Base-by-base conservation (phyloP, 305 asterid genomes). In the Solanum hybrid region DNA sequence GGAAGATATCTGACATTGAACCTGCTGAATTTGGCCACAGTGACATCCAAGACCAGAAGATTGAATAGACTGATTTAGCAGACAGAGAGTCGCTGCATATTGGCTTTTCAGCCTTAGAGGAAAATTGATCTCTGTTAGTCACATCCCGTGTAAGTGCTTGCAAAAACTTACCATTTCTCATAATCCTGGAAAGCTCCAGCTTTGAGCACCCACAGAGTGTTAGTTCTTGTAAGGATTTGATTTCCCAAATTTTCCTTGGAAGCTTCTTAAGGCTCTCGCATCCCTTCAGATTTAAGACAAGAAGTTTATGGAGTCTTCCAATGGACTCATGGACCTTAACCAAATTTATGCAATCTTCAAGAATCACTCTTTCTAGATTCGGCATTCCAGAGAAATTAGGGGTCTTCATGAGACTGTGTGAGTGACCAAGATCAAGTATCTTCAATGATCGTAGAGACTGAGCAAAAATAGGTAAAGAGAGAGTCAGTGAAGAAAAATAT, bases 361-460 rank as follows among this genome's bases (percentile, higher is more conserved):
- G 91, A 78, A 69, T 37, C 40, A 90, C 66, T 12, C 31, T 86
- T 78, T 87, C 89, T 8, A 90, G 85, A 79, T 32, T 78, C 17
- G 42, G 91, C 56, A 90, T 56, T 64, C 89, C 91, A 76, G 88
- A 90, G 84, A 90, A 87, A 38, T 90, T 42, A 11, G 91, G 91
- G 88, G 88, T 90, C 37, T 72, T 78, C 40, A 78, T 17, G 78
- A 90, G 89, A 42, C 26, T 14, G 27, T 45, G 88, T 12, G 91
- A 90, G 64, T 79, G 89, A 78, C 91, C 82, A 51, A 90, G 88
- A 87, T 90, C 86, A 38, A 90, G 76, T 37, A 86, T 42, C 77
- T 90, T 90, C 89, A 90, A 38, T 86, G 75, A 78, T 78, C 56
- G 51, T 11, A 87, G 85, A 64, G 77, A 9, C 91, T 90, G 89